phyloP scores from a whole-genome alignment of 805 yeast genomes.

The Wickerhamomyces queroliae region DNA sequence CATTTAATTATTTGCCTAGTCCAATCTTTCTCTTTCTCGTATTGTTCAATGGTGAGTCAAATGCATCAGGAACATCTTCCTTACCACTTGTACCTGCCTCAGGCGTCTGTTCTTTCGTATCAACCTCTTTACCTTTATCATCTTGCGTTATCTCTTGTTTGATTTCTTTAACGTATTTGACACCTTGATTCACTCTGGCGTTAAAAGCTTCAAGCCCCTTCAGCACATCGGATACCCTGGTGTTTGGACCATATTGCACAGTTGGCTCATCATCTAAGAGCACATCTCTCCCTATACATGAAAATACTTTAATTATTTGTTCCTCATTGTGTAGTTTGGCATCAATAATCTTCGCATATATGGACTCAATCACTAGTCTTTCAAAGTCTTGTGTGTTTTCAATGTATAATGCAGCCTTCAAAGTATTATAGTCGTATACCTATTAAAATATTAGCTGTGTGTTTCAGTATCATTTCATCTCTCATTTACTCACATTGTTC shows the following conservation, averaged over 20 bases:
- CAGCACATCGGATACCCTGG: constrained; percentile 7
- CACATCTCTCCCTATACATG: constrained; percentile 20
- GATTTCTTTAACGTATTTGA: constrained; percentile 6
- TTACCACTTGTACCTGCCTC: not conserved
- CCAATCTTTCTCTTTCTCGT: not conserved
- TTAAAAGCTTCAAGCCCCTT: constrained; percentile 10
- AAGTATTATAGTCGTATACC: not conserved
- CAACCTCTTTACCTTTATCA: not conserved
- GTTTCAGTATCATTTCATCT: too few species aligned
- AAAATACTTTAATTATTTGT: constrained; percentile 11
- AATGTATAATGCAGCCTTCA: constrained; percentile 8
- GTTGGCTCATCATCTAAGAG: constrained; percentile 7
- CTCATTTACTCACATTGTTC: constrained; percentile 4
- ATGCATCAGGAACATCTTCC: not conserved
- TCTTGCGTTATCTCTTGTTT: not conserved
- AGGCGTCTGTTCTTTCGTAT: not conserved
- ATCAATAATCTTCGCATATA: constrained; percentile 11
- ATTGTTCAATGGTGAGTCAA: not conserved
- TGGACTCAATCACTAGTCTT: constrained; percentile 16
- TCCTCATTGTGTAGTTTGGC: constrained; percentile 16
- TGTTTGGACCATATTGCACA: constrained; percentile 1
- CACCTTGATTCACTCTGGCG: constrained; percentile 9
- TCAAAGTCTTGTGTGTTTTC: constrained; percentile 11
- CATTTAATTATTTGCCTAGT: not conserved
- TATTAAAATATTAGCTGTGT: too few species aligned